Evolutionary conservation across 495 filamentous ascomycete species (phyloP), one percentile per base, ranked within the genome.

Genomic region (Hypoxylon trugodes): DNA sequence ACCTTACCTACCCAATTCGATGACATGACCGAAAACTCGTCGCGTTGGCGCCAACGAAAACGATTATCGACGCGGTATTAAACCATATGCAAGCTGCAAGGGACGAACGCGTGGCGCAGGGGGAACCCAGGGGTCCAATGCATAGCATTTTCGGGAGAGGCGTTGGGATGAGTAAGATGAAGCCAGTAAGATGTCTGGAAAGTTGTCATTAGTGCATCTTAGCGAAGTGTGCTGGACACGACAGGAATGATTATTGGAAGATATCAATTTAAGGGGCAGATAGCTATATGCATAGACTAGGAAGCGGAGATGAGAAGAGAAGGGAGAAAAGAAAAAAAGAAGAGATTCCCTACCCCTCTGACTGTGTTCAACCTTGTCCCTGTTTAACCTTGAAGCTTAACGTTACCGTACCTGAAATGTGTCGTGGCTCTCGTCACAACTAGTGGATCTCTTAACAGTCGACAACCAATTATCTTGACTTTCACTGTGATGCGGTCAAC

Each of bases 51-150:
- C 59, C 59, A 64, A 61, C 59, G 61, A 55, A 50, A 49, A 51
- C 30, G 54, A 41, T 18, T 46, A 35, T 48, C 38, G 52, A 42
- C 54, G 41, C 65, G 60, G 55, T 46, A 68, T 51, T 56, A 55
- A 65, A 54, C 56, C 42, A 35, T 61, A 72, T 72, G 71, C 71
- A 72, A 61, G 66, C 69, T 74, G 68, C 72, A 74, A 74, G 70
- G 69, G 70, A 67, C 68, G 45, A 50, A 61, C 61, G 51, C 66
- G 55, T 69, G 60, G 66, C 42, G 40, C 55, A 65, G 60, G 66
- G 60, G 61, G 13, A 36, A 46, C 28, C 13, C 16, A 45, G 59
- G 47, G 37, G 21, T 60, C 54, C 51, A 53, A 58, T 61, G 50
- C 51, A 62, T 59, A 62, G 33, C 58, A 61, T 42, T 43, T 60